Conservation (phyloP, 805 yeast genomes). For the Blastobotrys americana region DNA sequence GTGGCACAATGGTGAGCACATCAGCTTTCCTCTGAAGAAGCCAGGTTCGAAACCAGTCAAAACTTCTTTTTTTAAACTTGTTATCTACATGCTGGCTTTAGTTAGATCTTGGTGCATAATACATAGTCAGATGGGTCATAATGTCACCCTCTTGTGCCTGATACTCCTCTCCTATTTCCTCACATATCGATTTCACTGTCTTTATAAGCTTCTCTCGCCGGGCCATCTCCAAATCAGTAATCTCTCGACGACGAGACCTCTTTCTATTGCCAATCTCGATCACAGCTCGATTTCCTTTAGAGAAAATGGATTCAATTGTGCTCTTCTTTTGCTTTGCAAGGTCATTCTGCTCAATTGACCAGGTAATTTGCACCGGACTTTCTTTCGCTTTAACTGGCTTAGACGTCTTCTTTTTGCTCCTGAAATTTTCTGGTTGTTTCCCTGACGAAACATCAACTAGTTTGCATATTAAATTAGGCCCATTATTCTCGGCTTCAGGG, state of each 20-base stretch:
- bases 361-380: neutral
- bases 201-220: neutral
- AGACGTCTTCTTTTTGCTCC: neutral
- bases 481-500: neutral
- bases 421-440: neutral
- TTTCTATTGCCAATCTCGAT: neutral
- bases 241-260: neutral
- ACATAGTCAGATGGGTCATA: neutral
- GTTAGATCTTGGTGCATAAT: too few relatives aligned
- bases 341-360: neutral
- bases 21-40: conserved; percentile 27
- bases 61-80: conserved; percentile 1
- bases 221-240: neutral
- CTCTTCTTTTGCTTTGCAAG: neutral
- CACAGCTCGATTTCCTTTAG: neutral
- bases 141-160: neutral
- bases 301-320: neutral
- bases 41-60: conserved; percentile 23
- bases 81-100: neutral
- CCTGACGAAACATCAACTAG: neutral
- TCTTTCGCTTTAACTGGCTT: neutral
- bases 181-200: neutral
- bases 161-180: neutral
- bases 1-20: conserved; percentile 30
- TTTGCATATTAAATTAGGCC: neutral